These are phyloP conservation scores for Aspergillus caelatus DNA, from an alignment of 2,329 filamentous ascomycete genomes.

Conservation along the genomic window DNA sequence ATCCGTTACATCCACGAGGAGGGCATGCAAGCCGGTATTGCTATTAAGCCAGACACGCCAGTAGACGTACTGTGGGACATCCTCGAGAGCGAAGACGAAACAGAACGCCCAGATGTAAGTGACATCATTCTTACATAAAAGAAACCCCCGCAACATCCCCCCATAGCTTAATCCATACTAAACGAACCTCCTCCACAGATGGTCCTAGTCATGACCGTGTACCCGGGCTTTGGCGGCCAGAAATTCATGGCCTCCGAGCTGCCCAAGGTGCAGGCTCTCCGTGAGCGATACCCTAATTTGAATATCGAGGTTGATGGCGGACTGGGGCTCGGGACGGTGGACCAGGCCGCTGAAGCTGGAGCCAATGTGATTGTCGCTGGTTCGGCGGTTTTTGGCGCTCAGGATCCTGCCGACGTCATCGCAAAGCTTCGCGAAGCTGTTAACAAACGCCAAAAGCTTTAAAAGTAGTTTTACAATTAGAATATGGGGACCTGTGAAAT, in stretches of 20 bases:
- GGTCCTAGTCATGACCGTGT: constrained; percentile 97
- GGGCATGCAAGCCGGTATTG: constrained; percentile 88
- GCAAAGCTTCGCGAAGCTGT: constrained; percentile 77
- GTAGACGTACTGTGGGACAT: constrained; percentile 94
- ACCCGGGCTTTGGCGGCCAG: constrained; percentile 96
- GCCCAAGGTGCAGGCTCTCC: constrained; percentile 85
- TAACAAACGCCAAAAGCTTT: constrained; percentile 56
- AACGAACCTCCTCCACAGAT: constrained; percentile 62
- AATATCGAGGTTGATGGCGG: constrained; percentile 99
- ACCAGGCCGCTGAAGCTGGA: constrained; percentile 89
- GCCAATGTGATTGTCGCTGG: constrained; percentile 98
- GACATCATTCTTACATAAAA: no score
- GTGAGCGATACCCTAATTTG: constrained; percentile 81
- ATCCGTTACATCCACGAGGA: constrained; percentile 88
- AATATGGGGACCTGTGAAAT: no score
- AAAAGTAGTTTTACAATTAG: background rate
- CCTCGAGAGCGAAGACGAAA: constrained; percentile 70
- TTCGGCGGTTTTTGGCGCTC: constrained; percentile 90
- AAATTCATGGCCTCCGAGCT: constrained; percentile 98
- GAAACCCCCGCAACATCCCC: background rate
- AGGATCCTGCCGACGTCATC: constrained; percentile 87
- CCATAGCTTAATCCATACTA: constrained; percentile 6
- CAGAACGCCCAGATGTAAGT: constrained; percentile 86
- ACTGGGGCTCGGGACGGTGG: constrained; percentile 83
- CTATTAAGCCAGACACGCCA: constrained; percentile 88